Evolutionary conservation across 345 rosid species (phyloP).

Genomic region (Lagerstroemia speciosa): DNA sequence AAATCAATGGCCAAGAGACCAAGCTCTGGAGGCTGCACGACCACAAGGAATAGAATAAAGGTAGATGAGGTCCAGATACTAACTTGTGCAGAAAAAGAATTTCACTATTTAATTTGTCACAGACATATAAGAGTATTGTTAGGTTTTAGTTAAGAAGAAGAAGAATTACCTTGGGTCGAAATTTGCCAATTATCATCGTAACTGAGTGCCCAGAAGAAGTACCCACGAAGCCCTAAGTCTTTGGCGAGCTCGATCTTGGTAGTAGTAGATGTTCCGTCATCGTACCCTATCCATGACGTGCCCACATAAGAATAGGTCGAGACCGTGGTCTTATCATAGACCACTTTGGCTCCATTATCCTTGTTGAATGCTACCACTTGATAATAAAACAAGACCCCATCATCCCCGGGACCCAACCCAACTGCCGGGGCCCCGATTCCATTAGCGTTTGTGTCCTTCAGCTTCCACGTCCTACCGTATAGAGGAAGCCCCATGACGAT

Average conservation of each 20-base stretch:
- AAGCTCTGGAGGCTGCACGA: constrained; percentile 11
- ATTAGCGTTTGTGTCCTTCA: constrained; percentile 11
- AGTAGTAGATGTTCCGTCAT: constrained; percentile 8
- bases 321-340: constrained; percentile 16
- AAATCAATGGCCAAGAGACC: constrained; percentile 6
- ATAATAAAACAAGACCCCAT: constrained; percentile 3
- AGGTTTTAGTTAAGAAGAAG: background rate
- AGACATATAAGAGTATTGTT: too few relatives aligned
- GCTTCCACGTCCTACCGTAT: constrained; percentile 26
- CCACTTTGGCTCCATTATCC: constrained; percentile 11
- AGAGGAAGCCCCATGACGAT: constrained; percentile 25
- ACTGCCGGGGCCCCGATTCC: constrained; percentile 22
- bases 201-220: constrained; percentile 24
- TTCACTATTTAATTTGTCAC: too few relatives aligned
- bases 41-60: background rate
- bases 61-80: background rate
- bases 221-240: constrained; percentile 13
- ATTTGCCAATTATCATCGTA: constrained; percentile 16
- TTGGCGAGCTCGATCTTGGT: constrained; percentile 13
- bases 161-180: constrained; percentile 12
- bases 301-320: constrained; percentile 17
- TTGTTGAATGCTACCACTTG: constrained; percentile 13
- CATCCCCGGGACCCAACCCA: constrained; percentile 15
- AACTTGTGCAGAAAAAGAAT: background rate
- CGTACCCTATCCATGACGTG: constrained; percentile 25